Evolutionary conservation across 2,329 filamentous ascomycete genomes (phyloP).

Genomic region (Claviceps digitariae): DNA sequence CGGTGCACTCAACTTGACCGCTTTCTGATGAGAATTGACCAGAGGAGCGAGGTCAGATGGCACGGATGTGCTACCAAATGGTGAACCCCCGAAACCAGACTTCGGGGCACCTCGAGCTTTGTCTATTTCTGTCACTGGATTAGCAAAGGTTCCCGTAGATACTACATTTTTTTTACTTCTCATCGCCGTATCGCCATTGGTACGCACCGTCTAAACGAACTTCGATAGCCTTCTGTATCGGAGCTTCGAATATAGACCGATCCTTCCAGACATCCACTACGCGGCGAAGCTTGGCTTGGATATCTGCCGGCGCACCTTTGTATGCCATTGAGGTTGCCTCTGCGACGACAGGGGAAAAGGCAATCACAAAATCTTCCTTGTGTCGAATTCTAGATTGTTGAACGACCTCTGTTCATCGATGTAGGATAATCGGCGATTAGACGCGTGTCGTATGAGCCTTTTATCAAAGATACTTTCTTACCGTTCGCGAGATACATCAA

Average conservation of each 20-base stretch:
- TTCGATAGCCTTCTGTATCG: slow-evolving; percentile 73
- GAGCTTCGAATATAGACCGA: slow-evolving; percentile 66
- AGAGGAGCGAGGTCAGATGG: slow-evolving; percentile 67
- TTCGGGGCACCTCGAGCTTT: slow-evolving; percentile 42
- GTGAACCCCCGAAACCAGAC: slow-evolving; percentile 41
- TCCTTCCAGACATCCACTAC: slow-evolving; percentile 94
- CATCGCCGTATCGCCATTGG: too few relatives aligned
- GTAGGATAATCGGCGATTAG: not conserved
- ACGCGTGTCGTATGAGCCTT: not conserved
- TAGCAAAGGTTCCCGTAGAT: not conserved
- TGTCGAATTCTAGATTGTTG: slow-evolving; percentile 90
- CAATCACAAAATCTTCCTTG: slow-evolving; percentile 83
- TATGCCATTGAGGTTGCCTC: slow-evolving; percentile 88
- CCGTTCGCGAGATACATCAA: slow-evolving; percentile 92
- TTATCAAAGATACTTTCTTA: slow-evolving; percentile 27
- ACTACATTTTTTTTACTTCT: not conserved
- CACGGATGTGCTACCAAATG: slow-evolving; percentile 43
- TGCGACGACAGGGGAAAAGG: slow-evolving; percentile 82
- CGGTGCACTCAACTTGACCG: slow-evolving; percentile 58
- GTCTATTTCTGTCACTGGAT: slow-evolving; percentile 41
- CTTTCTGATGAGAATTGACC: slow-evolving; percentile 57
- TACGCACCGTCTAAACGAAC: slow-evolving; percentile 59
- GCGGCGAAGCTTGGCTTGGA: slow-evolving; percentile 74
- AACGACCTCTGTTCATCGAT: slow-evolving; percentile 63
- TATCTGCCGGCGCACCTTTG: slow-evolving; percentile 71